Evolutionary conservation across 129 eudicot genomes (phyloP).

Genomic region (Lactuca saligna): DNA sequence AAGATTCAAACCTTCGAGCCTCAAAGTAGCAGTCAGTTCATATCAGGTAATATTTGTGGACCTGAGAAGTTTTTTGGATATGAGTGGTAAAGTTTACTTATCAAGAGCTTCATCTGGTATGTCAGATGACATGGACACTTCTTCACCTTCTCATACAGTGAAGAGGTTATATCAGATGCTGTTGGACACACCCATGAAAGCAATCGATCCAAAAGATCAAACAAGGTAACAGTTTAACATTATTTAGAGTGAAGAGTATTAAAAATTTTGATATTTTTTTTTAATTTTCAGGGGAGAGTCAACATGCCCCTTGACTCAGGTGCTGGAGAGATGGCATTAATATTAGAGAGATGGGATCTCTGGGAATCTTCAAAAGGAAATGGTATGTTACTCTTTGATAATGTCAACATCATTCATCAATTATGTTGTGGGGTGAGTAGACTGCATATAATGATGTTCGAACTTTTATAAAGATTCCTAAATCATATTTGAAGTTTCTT

Average conservation of each 20-base stretch:
- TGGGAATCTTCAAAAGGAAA: constrained; percentile 96
- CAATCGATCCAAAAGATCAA: no score
- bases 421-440: no score
- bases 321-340: constrained; percentile 58
- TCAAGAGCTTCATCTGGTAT: constrained; percentile 80
- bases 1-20: constrained; percentile 97
- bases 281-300: constrained; percentile 60
- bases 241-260: no score
- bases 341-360: constrained; percentile 83
- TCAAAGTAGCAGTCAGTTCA: constrained; percentile 99
- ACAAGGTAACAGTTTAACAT: constrained; percentile 49
- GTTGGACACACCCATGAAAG: constrained; percentile 43
- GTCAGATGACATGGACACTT: constrained; percentile 87
- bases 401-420: no score
- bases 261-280: constrained; percentile 18
- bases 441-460: no score
- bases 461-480: no score
- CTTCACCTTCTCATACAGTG: constrained; percentile 53
- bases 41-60: constrained; percentile 64
- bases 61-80: constrained; percentile 69
- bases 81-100: constrained; percentile 55
- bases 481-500: no score
- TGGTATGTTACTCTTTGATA: constrained; percentile 43
- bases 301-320: constrained; percentile 32
- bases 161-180: constrained; percentile 90